Percentiles rank a stretch among this genome's conserved stretches.
These are phyloP conservation scores for Tuber indicum DNA, from an alignment of 495 filamentous ascomycete genomes.

Conservation along the genomic window DNA sequence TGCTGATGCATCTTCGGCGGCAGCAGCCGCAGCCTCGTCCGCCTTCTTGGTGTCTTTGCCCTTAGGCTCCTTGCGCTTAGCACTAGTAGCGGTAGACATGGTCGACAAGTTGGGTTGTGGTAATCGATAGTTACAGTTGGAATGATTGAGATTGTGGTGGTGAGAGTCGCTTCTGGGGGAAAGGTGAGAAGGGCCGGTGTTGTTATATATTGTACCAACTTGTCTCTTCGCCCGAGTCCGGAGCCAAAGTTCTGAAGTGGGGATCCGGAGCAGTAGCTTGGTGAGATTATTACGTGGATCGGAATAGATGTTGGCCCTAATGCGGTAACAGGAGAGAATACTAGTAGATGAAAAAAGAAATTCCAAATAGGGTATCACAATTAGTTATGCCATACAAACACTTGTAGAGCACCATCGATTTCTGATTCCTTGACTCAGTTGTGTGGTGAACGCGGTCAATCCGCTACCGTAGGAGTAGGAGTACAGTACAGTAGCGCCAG, in stretches of 20 bases:
- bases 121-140: background rate
- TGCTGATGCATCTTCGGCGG: background rate
- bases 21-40: constrained; percentile 9
- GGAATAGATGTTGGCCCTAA: background rate
- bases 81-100: background rate
- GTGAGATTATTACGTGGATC: background rate
- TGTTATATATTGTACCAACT: background rate
- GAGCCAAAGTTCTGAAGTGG: background rate
- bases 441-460: background rate
- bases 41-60: background rate
- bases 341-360: background rate
- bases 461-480: no score
- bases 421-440: background rate
- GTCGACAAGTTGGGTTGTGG: background rate
- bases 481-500: background rate
- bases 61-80: background rate
- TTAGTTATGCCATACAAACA: background rate
- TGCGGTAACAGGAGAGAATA: background rate
- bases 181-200: background rate
- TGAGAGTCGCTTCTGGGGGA: background rate
- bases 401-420: background rate
- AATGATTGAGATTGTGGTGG: background rate
- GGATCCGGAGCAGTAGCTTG: background rate
- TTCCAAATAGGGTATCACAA: background rate
- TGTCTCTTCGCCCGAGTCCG: background rate